phyloP scores from a whole-genome alignment of 2,329 filamentous ascomycete genomes.

The Scopulariopsis brevicaulis region DNA sequence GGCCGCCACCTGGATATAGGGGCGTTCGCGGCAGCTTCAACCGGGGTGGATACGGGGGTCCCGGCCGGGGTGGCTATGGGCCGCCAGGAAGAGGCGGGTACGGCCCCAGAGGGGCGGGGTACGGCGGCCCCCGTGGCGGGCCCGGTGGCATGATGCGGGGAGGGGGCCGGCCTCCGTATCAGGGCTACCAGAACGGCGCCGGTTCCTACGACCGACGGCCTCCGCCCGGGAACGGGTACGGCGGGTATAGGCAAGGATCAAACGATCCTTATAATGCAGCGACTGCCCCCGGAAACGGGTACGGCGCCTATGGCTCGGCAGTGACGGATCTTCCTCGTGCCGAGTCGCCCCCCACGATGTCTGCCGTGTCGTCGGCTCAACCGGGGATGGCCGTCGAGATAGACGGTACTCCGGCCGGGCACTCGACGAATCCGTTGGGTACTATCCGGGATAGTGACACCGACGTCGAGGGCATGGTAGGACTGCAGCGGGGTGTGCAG shows the following conservation, averaged over 20 bases:
- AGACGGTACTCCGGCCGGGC: conserved; percentile 49
- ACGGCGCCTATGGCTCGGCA: conserved; percentile 20
- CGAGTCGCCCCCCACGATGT: conserved; percentile 49
- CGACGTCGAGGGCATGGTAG: conserved; percentile 65
- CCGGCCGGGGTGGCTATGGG: conserved; percentile 32
- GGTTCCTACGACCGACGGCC: conserved; percentile 25
- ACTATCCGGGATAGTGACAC: conserved; percentile 52
- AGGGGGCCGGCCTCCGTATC: conserved; percentile 24
- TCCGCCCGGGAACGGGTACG: conserved; percentile 25
- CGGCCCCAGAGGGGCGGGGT: conserved; percentile 23
- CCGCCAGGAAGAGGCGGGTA: conserved; percentile 28
- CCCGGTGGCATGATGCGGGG: conserved; percentile 13
- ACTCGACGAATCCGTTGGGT: conserved; percentile 12
- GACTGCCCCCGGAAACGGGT: conserved; percentile 16
- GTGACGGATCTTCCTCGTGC: conserved; percentile 38
- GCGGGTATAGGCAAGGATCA: conserved; percentile 22
- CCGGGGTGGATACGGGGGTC: conserved; percentile 37
- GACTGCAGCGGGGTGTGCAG: conserved; percentile 46
- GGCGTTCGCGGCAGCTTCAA: conserved; percentile 32
- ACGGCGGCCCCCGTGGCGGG: conserved; percentile 21
- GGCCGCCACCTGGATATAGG: conserved; percentile 28
- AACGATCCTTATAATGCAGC: conserved; percentile 15
- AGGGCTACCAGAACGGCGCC: conserved; percentile 25
- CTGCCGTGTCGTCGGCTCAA: not conserved
- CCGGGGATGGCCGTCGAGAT: conserved; percentile 48